A percentile compares a stretch with the other conserved stretches of the same genome.
phyloP scores from a whole-genome alignment of 2,329 filamentous ascomycete genomes.

The Chaetomium globosum region DNA sequence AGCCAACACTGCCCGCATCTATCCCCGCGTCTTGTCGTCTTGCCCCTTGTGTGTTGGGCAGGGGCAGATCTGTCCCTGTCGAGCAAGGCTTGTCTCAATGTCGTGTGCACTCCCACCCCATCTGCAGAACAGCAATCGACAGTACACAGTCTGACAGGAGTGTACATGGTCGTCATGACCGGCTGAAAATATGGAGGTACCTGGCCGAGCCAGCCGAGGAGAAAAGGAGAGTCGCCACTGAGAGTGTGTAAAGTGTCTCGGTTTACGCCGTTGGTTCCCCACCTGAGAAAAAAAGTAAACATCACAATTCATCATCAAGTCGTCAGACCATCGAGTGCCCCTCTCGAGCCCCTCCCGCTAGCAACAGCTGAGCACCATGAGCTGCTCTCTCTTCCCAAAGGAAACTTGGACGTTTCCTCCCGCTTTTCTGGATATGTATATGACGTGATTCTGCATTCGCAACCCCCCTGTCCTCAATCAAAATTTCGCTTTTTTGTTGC shows the following conservation, averaged over 20 bases:
- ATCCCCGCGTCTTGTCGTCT: not conserved
- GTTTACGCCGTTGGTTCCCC: not conserved
- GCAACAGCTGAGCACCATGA: not conserved
- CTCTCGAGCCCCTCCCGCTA: not conserved
- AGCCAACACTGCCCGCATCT: not conserved
- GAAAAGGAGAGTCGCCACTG: not conserved
- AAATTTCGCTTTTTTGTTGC: not conserved
- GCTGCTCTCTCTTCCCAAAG: not conserved
- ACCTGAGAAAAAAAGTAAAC: not conserved
- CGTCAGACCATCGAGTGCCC: not conserved
- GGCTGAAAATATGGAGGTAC: not conserved
- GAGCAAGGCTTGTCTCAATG: constrained; percentile 10
- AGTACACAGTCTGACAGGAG: not conserved
- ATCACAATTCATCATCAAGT: not conserved
- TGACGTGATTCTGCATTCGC: constrained; percentile 15
- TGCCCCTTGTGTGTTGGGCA: not conserved
- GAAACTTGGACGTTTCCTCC: constrained; percentile 1
- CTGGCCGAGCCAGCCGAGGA: no score
- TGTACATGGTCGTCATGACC: not conserved
- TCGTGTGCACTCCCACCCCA: constrained; percentile 1
- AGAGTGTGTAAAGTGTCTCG: not conserved
- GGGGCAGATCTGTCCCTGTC: constrained; percentile 8
- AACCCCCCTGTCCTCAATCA: not conserved
- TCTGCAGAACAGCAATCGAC: not conserved
- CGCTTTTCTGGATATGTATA: constrained; percentile 8